Evolutionary conservation across 371 early-diverging fungal species (phyloP).

Genomic region (Mortierella sp.): DNA sequence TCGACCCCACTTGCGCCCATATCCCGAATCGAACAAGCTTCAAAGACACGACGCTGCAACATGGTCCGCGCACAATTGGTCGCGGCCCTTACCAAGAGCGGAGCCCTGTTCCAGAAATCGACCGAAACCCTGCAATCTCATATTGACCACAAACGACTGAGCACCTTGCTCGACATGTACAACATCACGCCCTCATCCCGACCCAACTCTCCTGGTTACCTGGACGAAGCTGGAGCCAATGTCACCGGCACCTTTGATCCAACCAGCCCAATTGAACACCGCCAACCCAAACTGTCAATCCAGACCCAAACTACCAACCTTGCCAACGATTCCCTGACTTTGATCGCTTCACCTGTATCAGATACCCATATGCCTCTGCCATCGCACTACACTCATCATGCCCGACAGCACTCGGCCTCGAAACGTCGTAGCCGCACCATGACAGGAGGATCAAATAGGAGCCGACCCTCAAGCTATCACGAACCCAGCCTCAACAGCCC

Average conservation of each 20-base stretch:
- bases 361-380: slow-evolving; percentile 30
- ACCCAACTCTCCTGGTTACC: slow-evolving; percentile 26
- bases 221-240: slow-evolving; percentile 22
- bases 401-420: slow-evolving; percentile 39
- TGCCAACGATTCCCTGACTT: slow-evolving; percentile 21
- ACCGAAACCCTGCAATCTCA: slow-evolving; percentile 58
- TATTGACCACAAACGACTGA: slow-evolving; percentile 52
- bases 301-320: slow-evolving; percentile 11
- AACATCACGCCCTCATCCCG: slow-evolving; percentile 46
- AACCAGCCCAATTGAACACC: slow-evolving; percentile 13
- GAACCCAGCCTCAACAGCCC: slow-evolving; percentile 19
- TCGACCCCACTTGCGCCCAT: slow-evolving; percentile 76
- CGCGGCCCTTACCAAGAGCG: slow-evolving; percentile 46
- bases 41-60: slow-evolving; percentile 68
- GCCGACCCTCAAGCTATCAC: slow-evolving; percentile 43
- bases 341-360: slow-evolving; percentile 41
- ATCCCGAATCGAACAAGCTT: slow-evolving; percentile 76
- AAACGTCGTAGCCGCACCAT: slow-evolving; percentile 35
- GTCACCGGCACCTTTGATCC: background rate
- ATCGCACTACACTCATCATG: slow-evolving; percentile 32
- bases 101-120: slow-evolving; percentile 48
- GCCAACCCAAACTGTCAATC: slow-evolving; percentile 1
- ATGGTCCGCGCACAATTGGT: slow-evolving; percentile 57
- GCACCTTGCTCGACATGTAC: slow-evolving; percentile 57
- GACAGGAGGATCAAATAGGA: slow-evolving; percentile 31